Percentiles rank a stretch among this genome's conserved stretches.
Evolutionary conservation across 2,329 filamentous ascomycete species (phyloP).

Genomic region (Dactylonectria estremocensis): DNA sequence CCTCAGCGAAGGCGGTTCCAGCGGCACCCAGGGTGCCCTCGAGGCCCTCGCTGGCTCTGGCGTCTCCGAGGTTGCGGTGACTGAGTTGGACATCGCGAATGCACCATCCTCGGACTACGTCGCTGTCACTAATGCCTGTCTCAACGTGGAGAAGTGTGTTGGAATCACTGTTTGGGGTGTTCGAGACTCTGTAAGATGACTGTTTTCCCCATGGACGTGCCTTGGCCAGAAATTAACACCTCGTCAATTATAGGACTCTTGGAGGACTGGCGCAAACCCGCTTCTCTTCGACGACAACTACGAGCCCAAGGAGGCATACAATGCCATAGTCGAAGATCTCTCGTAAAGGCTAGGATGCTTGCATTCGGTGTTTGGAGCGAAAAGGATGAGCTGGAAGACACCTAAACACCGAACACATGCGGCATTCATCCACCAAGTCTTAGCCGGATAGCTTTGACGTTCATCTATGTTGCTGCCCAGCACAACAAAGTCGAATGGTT

Average conservation of each 20-base stretch:
- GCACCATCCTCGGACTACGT: constrained; percentile 71
- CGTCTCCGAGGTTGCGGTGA: constrained; percentile 73
- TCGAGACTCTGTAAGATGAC: constrained; percentile 51
- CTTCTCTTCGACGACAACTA: constrained; percentile 69
- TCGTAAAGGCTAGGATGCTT: no score
- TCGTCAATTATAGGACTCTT: constrained; percentile 53
- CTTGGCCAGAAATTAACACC: neutral
- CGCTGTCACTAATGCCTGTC: constrained; percentile 71
- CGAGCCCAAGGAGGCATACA: constrained; percentile 67
- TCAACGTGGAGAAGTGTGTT: constrained; percentile 71
- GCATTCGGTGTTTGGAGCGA: no score
- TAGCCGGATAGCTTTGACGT: no score
- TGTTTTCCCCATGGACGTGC: neutral
- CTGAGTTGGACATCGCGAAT: constrained; percentile 77
- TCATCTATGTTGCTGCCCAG: no score
- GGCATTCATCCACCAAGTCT: no score
- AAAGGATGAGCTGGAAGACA: no score
- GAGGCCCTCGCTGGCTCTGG: constrained; percentile 61
- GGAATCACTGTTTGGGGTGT: constrained; percentile 77
- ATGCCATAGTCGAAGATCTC: constrained; percentile 46
- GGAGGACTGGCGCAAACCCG: constrained; percentile 65
- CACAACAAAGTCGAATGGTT: no score
- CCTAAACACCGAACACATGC: no score
- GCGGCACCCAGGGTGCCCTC: constrained; percentile 32
- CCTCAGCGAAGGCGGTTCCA: constrained; percentile 61